These are phyloP conservation scores for Wickerhamiella siamensis DNA, from an alignment of 805 yeast species.

Conservation along the genomic window DNA sequence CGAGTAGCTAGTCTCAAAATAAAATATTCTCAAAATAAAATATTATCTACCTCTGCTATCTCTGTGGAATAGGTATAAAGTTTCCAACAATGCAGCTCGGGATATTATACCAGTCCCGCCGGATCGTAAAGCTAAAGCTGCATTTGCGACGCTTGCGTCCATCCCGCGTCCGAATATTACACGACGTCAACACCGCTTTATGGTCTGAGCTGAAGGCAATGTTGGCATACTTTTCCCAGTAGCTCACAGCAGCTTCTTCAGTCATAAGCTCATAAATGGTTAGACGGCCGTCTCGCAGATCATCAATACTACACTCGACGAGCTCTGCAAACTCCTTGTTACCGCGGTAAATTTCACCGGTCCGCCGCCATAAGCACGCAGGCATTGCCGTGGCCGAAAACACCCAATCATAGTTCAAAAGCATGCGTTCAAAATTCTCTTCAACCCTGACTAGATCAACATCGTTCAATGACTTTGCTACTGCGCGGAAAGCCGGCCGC, in stretches of 20 bases:
- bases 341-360: conserved; percentile 91
- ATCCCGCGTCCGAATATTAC: conserved; percentile 70
- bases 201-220: conserved; percentile 93
- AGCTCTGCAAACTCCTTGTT: conserved; percentile 90
- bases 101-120: conserved; percentile 84
- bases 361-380: conserved; percentile 92
- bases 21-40: too few species aligned
- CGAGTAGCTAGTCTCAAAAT: too few species aligned
- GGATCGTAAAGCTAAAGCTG: conserved; percentile 85
- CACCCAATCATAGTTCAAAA: conserved; percentile 83
- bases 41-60: background rate
- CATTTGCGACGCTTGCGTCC: conserved; percentile 71
- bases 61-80: conserved; percentile 59
- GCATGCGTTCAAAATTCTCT: conserved; percentile 86
- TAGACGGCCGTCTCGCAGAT: conserved; percentile 76
- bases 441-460: conserved; percentile 85
- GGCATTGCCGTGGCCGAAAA: conserved; percentile 97
- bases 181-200: conserved; percentile 85
- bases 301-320: conserved; percentile 82
- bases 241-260: conserved; percentile 90
- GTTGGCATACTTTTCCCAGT: conserved; percentile 95
- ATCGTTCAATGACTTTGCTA: conserved; percentile 79
- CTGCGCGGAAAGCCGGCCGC: conserved; percentile 86
- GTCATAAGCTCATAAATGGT: conserved; percentile 91
- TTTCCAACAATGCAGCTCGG: conserved; percentile 95